Base-by-base conservation (phyloP, 1,139 yeast genomes). In the Pneumocystis wakefieldiae region DNA sequence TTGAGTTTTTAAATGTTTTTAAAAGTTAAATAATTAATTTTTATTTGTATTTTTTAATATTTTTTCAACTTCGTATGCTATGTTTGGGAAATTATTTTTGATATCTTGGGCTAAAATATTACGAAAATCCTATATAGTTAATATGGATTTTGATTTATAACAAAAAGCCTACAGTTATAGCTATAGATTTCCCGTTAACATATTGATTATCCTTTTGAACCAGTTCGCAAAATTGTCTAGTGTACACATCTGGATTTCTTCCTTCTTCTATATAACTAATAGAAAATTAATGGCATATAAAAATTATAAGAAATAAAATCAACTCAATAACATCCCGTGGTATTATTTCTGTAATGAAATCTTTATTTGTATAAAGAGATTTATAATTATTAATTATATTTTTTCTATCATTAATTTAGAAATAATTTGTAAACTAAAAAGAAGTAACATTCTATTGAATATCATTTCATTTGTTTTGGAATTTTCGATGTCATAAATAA, bases 161-260 rank as follows among this genome's bases (percentile, higher is more conserved):
- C 38, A 59, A 58, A 32, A 2, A 61, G 17, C 17, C n/a, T 39
- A 61, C 38, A 3, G 60, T 48, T 32, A 60, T 59, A 8, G 77
- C 78, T 37, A 65, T 68, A 73, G 76, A 83, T 73, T 88, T 88
- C 10, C 97, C 98, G 71, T 90, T 83, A 66, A 92, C 78, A 67
- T 86, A 82, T 70, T 95, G 97, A 73, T 92, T 92, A 66, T 90
- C 85, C 69, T 88, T 85, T 37, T 91, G 85, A 28, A 92, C 86
- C 59, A 92, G 88, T 73, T 92, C 98, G 12, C 91, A 89, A 75
- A 92, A 92, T 74, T 94, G 98, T 72, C 98, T 80, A 0, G 97
- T 90, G 73, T 92, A 92, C 61, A 92, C 91, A 72, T 92, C 97
- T 0, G 99, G 98, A 71, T 92, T 92, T 68, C 98, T 78, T 1